phyloP scores from a whole-genome alignment of 352 stramenopile species.

The Pythium chondricola region DNA sequence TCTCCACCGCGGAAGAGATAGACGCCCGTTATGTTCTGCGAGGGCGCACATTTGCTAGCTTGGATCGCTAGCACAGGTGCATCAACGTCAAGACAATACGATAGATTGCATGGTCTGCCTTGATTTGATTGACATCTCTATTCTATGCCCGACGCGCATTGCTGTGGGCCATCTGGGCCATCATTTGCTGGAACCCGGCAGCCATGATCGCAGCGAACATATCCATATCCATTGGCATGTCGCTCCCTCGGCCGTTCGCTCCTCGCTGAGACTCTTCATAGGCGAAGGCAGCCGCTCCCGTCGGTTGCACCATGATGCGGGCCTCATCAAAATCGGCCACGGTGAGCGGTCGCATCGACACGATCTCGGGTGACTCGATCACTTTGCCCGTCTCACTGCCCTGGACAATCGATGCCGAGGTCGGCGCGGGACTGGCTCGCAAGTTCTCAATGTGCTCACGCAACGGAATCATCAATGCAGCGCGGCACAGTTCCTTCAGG shows the following conservation, averaged over 20 bases:
- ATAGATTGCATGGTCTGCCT: no score
- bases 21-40: conserved; percentile 40
- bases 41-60: conserved; percentile 47
- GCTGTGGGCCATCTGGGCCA: conserved; percentile 37
- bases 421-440: conserved; percentile 30
- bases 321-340: conserved; percentile 85
- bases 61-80: conserved; percentile 12
- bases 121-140: no score
- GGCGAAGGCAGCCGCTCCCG: conserved; percentile 68
- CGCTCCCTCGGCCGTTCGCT: conserved; percentile 8
- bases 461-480: conserved; percentile 83
- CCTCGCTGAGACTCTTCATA: conserved; percentile 59
- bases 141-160: conserved; percentile 21
- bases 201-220: conserved; percentile 82
- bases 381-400: conserved; percentile 14
- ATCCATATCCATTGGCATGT: conserved; percentile 64
- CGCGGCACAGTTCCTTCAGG: conserved; percentile 87
- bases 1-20: conserved; percentile 44
- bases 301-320: conserved; percentile 81
- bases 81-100: no score
- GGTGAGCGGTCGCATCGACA: conserved; percentile 59
- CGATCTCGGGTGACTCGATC: conserved; percentile 18
- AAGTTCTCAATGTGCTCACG: conserved; percentile 76
- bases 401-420: conserved; percentile 17
- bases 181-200: conserved; percentile 76